Evolutionary conservation across 306 rosid species (phyloP).

Genomic region (Inga laurina): DNA sequence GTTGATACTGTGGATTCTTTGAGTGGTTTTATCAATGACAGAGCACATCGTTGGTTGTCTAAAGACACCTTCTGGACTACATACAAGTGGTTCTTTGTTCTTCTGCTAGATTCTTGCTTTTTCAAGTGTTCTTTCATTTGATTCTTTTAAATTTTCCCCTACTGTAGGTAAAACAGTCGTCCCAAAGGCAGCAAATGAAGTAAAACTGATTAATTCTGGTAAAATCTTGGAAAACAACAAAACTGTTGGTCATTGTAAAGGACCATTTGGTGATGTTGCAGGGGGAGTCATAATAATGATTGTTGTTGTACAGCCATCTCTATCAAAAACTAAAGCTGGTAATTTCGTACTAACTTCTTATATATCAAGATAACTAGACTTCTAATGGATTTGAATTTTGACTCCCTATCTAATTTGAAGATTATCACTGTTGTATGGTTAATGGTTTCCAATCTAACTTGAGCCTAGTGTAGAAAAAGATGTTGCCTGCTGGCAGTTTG

Average conservation of each 20-base stretch:
- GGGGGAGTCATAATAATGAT: constrained; percentile 79
- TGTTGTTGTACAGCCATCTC: constrained; percentile 90
- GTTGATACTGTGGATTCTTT: constrained; percentile 26
- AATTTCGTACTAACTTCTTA: constrained; percentile 31
- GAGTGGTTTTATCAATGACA: constrained; percentile 7
- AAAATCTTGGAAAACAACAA: constrained; percentile 97
- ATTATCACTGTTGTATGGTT: background rate
- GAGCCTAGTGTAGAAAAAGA: constrained; percentile 10
- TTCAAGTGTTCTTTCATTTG: constrained; percentile 11
- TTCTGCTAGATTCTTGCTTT: background rate
- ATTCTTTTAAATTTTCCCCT: constrained; percentile 24
- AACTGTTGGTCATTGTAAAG: constrained; percentile 91
- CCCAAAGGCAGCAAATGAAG: constrained; percentile 97
- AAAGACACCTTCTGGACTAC: background rate
- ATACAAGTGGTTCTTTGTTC: background rate
- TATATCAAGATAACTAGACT: background rate
- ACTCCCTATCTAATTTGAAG: background rate
- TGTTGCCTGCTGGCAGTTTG: constrained; percentile 19
- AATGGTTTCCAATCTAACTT: constrained; percentile 18
- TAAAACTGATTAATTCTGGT: constrained; percentile 89
- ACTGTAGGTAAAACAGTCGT: constrained; percentile 68
- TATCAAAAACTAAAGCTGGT: constrained; percentile 83
- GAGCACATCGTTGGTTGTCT: constrained; percentile 6
- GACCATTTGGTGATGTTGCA: constrained; percentile 70
- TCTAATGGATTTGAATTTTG: constrained; percentile 12